These are phyloP conservation scores for Fusarium veterinarium DNA, from an alignment of 2,329 filamentous ascomycete species.

Conservation along the genomic window DNA sequence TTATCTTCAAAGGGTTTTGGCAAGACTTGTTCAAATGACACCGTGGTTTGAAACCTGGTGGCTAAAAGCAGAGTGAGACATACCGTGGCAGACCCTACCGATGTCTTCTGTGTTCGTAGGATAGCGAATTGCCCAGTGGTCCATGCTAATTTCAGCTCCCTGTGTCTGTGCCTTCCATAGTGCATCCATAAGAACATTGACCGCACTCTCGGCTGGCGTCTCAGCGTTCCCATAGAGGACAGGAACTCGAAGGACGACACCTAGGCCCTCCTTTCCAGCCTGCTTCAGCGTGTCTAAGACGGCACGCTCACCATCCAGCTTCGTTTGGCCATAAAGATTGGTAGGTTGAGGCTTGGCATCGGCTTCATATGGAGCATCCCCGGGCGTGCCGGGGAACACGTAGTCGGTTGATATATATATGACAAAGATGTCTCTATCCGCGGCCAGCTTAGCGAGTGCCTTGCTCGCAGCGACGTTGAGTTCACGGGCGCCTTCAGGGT, in stretches of 20 bases:
- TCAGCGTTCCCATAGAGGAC: constrained; percentile 85
- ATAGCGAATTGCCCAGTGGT: constrained; percentile 86
- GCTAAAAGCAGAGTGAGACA: constrained; percentile 42
- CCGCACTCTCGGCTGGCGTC: constrained; percentile 78
- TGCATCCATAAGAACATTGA: constrained; percentile 82
- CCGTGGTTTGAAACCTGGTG: constrained; percentile 13
- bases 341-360: constrained; percentile 74
- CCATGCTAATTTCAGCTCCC: constrained; percentile 76
- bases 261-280: constrained; percentile 63
- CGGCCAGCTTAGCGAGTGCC: constrained; percentile 73
- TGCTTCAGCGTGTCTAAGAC: constrained; percentile 71
- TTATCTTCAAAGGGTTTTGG: neutral
- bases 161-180: constrained; percentile 79
- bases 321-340: constrained; percentile 78
- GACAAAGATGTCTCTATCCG: constrained; percentile 69
- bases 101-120: constrained; percentile 93
- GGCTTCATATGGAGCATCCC: constrained; percentile 85
- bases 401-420: constrained; percentile 89
- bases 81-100: constrained; percentile 78
- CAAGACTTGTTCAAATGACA: neutral
- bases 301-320: constrained; percentile 70
- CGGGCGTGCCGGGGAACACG: constrained; percentile 77
- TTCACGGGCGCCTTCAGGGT: constrained; percentile 78
- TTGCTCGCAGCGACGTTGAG: constrained; percentile 81
- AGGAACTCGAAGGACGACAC: constrained; percentile 81